phyloP scores from a whole-genome alignment of 2,329 filamentous ascomycete species.

The Nothomitra cinnamomea region DNA sequence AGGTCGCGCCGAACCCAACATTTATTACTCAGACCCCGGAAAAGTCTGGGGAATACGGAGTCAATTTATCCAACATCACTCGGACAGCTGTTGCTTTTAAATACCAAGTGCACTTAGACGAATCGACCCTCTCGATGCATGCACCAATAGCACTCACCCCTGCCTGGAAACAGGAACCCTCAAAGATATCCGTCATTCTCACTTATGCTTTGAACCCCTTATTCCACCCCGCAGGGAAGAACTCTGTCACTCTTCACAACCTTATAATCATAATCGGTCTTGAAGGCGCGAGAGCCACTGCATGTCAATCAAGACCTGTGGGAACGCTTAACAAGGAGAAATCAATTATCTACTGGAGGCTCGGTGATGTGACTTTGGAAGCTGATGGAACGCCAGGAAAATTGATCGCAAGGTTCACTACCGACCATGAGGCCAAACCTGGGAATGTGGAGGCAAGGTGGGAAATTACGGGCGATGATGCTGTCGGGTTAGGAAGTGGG shows the following conservation, averaged over 20 bases:
- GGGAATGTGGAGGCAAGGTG: constrained; percentile 72
- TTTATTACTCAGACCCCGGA: constrained; percentile 59
- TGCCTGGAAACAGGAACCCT: constrained; percentile 67
- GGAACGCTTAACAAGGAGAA: constrained; percentile 68
- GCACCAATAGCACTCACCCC: constrained; percentile 59
- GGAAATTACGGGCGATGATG: constrained; percentile 43
- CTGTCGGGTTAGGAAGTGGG: constrained; percentile 36
- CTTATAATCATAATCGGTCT: constrained; percentile 57
- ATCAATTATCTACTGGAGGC: constrained; percentile 62
- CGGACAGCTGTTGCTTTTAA: constrained; percentile 75
- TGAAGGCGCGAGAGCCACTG: constrained; percentile 44
- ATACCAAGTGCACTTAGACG: constrained; percentile 67
- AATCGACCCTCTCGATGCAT: constrained; percentile 35
- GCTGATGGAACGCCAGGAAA: constrained; percentile 45
- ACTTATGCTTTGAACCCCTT: constrained; percentile 70
- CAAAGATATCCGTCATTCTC: constrained; percentile 73
- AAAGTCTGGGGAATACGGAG: constrained; percentile 60
- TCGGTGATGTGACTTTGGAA: constrained; percentile 53
- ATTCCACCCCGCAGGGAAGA: constrained; percentile 31
- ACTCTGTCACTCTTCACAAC: constrained; percentile 48
- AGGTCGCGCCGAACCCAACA: constrained; percentile 82
- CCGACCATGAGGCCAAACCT: constrained; percentile 51
- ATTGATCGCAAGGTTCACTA: constrained; percentile 68
- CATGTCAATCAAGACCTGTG: constrained; percentile 59
- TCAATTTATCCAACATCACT: constrained; percentile 55